Percentiles rank a stretch among this genome's conserved stretches.
These are phyloP conservation scores for Xanthoconium purpureum DNA, from an alignment of 768 basidiomycete genomes.

Conservation along the genomic window DNA sequence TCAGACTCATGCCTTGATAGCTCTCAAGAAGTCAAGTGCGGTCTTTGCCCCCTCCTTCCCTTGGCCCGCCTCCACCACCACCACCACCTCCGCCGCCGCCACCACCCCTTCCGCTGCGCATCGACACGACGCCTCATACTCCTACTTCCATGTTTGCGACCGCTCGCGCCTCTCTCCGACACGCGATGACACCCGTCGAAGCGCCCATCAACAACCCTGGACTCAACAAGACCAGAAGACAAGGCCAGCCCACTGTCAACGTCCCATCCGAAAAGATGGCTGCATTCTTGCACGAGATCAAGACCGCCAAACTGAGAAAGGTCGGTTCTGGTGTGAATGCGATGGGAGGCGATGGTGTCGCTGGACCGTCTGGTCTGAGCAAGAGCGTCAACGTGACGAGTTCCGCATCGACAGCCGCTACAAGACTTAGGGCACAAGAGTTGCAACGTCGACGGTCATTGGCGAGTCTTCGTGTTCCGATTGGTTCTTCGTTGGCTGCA, in stretches of 20 bases:
- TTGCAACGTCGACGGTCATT: conserved; percentile 26
- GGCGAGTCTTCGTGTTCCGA: conserved; percentile 27
- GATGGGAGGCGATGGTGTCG: conserved; percentile 20
- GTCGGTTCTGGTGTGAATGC: conserved; percentile 35
- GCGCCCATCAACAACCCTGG: conserved; percentile 59
- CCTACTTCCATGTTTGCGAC: conserved; percentile 45
- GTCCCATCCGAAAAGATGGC: conserved; percentile 81
- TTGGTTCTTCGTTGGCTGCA: conserved; percentile 22
- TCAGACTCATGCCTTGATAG: conserved; percentile 30
- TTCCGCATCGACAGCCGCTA: neutral
- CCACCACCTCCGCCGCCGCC: conserved; percentile 37
- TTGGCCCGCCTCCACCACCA: conserved; percentile 40
- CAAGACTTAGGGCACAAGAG: conserved; percentile 18
- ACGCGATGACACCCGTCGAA: conserved; percentile 49
- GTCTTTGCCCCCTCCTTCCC: conserved; percentile 7
- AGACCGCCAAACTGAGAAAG: conserved; percentile 65
- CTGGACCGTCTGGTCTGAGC: conserved; percentile 29
- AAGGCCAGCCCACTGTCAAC: conserved; percentile 67
- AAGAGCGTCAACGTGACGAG: conserved; percentile 26
- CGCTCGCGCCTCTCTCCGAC: conserved; percentile 68
- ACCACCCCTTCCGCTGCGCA: conserved; percentile 30
- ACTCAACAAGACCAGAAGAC: conserved; percentile 35
- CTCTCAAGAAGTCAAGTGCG: conserved; percentile 40
- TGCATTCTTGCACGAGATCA: conserved; percentile 77
- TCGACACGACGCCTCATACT: conserved; percentile 29